Evolutionary conservation across 2,329 filamentous ascomycete genomes (phyloP).

Genomic region (Aureobasidium sp.): DNA sequence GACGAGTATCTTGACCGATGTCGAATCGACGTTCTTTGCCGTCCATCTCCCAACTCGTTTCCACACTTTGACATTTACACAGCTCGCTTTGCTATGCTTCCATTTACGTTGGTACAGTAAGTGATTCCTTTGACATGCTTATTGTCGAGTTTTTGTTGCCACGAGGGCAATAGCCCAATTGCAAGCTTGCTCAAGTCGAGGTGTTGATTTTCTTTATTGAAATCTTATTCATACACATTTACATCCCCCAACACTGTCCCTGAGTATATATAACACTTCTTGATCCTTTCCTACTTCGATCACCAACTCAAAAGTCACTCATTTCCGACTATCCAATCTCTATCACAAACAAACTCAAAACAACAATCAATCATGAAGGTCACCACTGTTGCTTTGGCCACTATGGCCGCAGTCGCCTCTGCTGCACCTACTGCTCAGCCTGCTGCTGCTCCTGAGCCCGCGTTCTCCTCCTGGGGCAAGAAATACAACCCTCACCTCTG

Average conservation of each 20-base stretch:
- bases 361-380: conserved; percentile 33
- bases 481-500: conserved; percentile 15
- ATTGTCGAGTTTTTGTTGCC: background rate
- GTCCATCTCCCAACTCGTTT: background rate
- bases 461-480: conserved; percentile 10
- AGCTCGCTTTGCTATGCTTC: background rate
- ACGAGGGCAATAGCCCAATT: conserved; percentile 4
- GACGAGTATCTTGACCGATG: background rate
- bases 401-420: conserved; percentile 15
- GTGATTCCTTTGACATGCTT: background rate
- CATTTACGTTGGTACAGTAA: background rate
- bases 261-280: conserved; percentile 3
- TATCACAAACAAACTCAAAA: conserved; percentile 30
- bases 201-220: conserved; percentile 11
- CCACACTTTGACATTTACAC: background rate
- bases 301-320: conserved; percentile 24
- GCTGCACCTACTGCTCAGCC: conserved; percentile 23
- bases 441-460: conserved; percentile 20
- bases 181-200: background rate
- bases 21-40: background rate
- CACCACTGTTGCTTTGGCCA: conserved; percentile 13
- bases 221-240: conserved; percentile 18
- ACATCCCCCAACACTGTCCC: conserved; percentile 9
- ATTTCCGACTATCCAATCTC: conserved; percentile 17
- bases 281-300: conserved; percentile 18